These are phyloP conservation scores for Lentinula edodes DNA, from an alignment of 768 basidiomycete genomes.

Conservation along the genomic window DNA sequence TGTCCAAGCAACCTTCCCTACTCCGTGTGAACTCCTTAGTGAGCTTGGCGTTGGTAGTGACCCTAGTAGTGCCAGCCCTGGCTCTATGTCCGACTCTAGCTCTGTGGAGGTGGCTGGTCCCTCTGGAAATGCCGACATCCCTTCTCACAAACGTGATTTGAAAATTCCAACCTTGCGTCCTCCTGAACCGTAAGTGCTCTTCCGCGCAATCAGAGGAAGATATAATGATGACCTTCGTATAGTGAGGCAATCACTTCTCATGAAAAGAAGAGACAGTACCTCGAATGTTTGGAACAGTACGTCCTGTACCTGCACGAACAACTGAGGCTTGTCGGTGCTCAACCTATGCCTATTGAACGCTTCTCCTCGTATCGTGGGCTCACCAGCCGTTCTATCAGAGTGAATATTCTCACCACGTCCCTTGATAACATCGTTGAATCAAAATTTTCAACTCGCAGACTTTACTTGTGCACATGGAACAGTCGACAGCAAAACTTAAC, in stretches of 20 bases:
- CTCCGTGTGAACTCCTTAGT: slow-evolving; percentile 57
- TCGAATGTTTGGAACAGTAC: slow-evolving; percentile 71
- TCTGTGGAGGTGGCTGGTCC: not conserved
- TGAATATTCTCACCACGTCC: slow-evolving; percentile 14
- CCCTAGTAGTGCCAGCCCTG: slow-evolving; percentile 6
- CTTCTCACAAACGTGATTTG: slow-evolving; percentile 44
- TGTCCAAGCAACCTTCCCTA: slow-evolving; percentile 46
- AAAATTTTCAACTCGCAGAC: slow-evolving; percentile 33
- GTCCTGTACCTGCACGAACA: slow-evolving; percentile 62
- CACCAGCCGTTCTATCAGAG: slow-evolving; percentile 60
- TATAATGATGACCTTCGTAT: not conserved
- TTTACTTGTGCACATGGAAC: slow-evolving; percentile 66
- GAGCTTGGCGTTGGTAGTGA: slow-evolving; percentile 24
- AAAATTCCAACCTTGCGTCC: slow-evolving; percentile 51
- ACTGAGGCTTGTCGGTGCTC: slow-evolving; percentile 41
- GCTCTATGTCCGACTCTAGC: not conserved
- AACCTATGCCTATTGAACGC: slow-evolving; percentile 44
- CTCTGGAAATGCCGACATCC: not conserved
- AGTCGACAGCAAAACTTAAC: slow-evolving; percentile 45
- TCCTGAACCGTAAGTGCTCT: slow-evolving; percentile 52
- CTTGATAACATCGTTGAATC: not conserved
- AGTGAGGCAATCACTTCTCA: slow-evolving; percentile 75
- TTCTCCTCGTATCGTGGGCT: slow-evolving; percentile 49
- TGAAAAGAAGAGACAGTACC: slow-evolving; percentile 70
- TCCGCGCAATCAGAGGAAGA: not conserved